Conservation (phyloP, 371 early-diverging fungal species). For the Apophysomyces sp. region DNA sequence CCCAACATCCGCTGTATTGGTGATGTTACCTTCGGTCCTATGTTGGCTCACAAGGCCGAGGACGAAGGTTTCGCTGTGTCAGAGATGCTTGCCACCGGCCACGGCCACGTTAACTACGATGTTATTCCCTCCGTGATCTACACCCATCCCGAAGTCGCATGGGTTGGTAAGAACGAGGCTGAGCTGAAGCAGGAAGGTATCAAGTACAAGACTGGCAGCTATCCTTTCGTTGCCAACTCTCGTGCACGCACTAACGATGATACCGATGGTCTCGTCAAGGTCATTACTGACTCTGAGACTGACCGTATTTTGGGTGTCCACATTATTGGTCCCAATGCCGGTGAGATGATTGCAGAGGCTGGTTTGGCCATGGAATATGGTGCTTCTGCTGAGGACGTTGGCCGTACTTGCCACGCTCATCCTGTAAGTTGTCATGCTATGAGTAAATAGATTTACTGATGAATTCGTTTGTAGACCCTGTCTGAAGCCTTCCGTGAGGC, state of each 20-base stretch:
- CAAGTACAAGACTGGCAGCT: constrained; percentile 86
- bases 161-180: constrained; percentile 97
- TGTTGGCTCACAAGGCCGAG: constrained; percentile 99
- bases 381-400: constrained; percentile 95
- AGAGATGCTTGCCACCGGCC: constrained; percentile 90
- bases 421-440: constrained; percentile 52
- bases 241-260: constrained; percentile 98
- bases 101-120: constrained; percentile 97
- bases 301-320: constrained; percentile 96
- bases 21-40: constrained; percentile 95
- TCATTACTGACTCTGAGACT: constrained; percentile 93
- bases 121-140: constrained; percentile 98
- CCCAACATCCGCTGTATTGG: constrained; percentile 94
- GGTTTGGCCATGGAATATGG: constrained; percentile 95
- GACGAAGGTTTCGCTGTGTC: constrained; percentile 97
- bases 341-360: constrained; percentile 99
- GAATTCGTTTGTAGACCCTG: constrained; percentile 60
- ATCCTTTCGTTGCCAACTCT: constrained; percentile 97
- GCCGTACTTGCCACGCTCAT: constrained; percentile 97
- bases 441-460: background rate
- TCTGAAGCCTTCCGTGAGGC: constrained; percentile 99
- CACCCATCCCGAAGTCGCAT: constrained; percentile 98
- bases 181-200: constrained; percentile 85
- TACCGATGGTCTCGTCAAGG: constrained; percentile 93
- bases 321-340: constrained; percentile 97